Conservation (phyloP, 2,329 filamentous ascomycete genomes). For the Emydomyces testavorans region DNA sequence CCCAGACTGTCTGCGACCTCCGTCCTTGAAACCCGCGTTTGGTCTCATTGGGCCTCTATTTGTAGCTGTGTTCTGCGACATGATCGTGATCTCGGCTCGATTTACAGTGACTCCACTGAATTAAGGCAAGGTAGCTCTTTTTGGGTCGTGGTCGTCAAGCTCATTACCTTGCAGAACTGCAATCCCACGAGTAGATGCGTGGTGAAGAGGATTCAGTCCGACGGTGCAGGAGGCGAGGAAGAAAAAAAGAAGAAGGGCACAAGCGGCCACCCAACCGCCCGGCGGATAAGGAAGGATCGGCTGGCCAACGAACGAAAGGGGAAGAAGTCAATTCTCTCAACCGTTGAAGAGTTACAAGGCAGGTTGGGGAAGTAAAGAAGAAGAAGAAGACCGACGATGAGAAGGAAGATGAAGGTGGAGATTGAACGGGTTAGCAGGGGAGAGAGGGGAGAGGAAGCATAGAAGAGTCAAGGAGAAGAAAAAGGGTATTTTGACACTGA, state of each 20-base stretch:
- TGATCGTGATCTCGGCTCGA: conserved; percentile 26
- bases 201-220: no score
- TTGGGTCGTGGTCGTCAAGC: conserved; percentile 31
- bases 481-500: not conserved
- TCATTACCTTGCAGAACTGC: conserved; percentile 23
- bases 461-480: not conserved
- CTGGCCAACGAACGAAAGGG: not conserved
- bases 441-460: not conserved
- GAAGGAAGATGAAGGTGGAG: conserved; percentile 11
- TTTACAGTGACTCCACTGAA: conserved; percentile 29
- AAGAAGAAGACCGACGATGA: conserved; percentile 12
- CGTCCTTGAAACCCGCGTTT: conserved; percentile 41
- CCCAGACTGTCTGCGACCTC: conserved; percentile 44
- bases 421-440: conserved; percentile 1
- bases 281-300: conserved; percentile 15
- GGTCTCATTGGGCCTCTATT: conserved; percentile 40
- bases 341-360: conserved; percentile 1
- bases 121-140: conserved; percentile 27
- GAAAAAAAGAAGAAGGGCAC: conserved; percentile 20
- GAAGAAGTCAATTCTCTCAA: conserved; percentile 13
- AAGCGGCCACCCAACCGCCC: conserved; percentile 28
- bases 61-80: conserved; percentile 30
- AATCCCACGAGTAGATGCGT: not conserved
- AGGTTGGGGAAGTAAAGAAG: conserved; percentile 14
- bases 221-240: not conserved